Base-by-base conservation (phyloP, 257 asterid genomes). In the Fraxinus pennsylvanica region DNA sequence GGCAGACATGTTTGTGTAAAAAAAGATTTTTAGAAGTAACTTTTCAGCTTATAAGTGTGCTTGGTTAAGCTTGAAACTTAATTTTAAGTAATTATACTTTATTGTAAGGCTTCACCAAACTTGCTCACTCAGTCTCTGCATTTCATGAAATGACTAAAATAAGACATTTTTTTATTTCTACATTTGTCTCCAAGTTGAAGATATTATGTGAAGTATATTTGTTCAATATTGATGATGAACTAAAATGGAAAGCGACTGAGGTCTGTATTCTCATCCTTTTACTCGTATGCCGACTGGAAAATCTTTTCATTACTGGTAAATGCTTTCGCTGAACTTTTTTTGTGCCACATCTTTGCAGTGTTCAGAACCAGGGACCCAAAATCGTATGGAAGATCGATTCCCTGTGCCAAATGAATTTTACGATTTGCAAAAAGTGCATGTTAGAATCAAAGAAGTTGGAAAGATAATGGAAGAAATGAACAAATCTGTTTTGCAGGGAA, bases 361-460 rank as follows among this genome's bases (percentile, higher is more conserved):
- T 73, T 57, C 47, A 72, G 91, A 85, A 67, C 83, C n/a, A 25
- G 68, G 72, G 73, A 73, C 76, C 61, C 76, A 81, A 76, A 78
- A 76, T 63, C 88, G 19, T 74, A 59, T 27, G 38, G 90, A 84
- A 41, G 87, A 82, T 81, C 86, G 85, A 75, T 66, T 82, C 30
- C 72, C 78, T 69, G 57, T 59, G 17, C 76, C 82, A 41, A 68
- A 74, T 29, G 88, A 82, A 27, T 61, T 87, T 81, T 57, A 80
- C 25, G 89, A 85, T 81, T 85, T 94, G 87, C 91, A 86, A 82
- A 87, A 84, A 78, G 80, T 94, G 83, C 90, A 83, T 72, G 79
- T 69, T 39, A 89, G 92, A 80, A 90, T 92, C 22, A 88, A 86
- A 84, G 87, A 84, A 9, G 88, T 94, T 8, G 88, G 90, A 68